Base-by-base conservation (phyloP, 352 stramenopile genomes). In the Phytophthora hybrid region DNA sequence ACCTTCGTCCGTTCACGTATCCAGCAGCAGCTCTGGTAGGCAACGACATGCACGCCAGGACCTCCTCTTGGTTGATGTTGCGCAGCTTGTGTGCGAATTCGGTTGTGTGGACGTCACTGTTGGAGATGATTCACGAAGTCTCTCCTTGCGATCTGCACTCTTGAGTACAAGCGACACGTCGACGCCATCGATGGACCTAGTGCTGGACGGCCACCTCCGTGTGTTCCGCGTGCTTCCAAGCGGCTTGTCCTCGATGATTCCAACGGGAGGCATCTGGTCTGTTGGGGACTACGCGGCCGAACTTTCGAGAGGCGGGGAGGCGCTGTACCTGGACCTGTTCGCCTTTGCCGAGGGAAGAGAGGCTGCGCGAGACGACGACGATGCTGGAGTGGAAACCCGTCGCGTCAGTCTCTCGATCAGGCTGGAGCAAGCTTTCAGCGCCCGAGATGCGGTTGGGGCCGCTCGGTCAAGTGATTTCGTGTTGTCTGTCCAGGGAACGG, bases 141-240 rank as follows among this genome's bases (percentile, higher is more conserved):
- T 51, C 8, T 51, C 41, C 5, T 51, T 51, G 41, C 41, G 41
- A 51, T 51, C 41, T 7, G 41, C 41, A 7, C 41, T 51, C 16
- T 19, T 13, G 7, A 26, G 23, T 26, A 26, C 23, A 26, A 26
- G 23, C 23, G 23, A 26, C 23, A 26, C 23, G 23, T 26, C 11
- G 4, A n/a, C 10, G 18, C 37, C 19, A 14, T 23, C 26, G 4
- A 72, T 72, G 65, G 16, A 61, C 9, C 19, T 78, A 13, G 61
- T 74, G 10, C 55, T 78, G 32, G 71, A 78, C 37, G 65, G 59
- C 6, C 37, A 41, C 0, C 52, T 57, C 6, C 71, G 65, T n/a
- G 66, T 74, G 23, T 78, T 71, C 34, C 71, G 71, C 34, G 66
- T 71, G 34, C 57, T 78, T 6, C 71, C 71, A 3, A 78, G 67